phyloP scores from a whole-genome alignment of 345 rosid species.

The Populus simonii region DNA sequence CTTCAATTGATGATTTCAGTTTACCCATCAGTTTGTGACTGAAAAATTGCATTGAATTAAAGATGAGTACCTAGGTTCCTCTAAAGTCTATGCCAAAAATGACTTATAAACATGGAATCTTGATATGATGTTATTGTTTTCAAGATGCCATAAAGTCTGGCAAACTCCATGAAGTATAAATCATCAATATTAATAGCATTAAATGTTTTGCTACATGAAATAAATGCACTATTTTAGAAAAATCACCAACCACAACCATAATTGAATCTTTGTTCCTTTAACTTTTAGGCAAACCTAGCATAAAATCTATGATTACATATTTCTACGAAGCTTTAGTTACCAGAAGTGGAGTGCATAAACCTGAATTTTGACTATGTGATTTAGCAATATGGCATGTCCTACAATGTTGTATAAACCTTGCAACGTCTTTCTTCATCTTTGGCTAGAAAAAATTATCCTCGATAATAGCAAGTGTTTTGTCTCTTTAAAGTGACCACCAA shows the following conservation, averaged over 20 bases:
- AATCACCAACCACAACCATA: not conserved
- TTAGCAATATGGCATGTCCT: not conserved
- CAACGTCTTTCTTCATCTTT: no score
- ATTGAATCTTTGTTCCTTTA: not conserved
- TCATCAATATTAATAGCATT: not conserved
- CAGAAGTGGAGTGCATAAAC: not conserved
- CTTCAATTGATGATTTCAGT: not conserved
- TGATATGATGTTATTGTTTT: not conserved
- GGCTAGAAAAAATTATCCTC: no score
- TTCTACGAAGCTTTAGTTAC: not conserved
- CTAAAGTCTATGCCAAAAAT: not conserved
- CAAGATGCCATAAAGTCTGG: not conserved
- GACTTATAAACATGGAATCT: not conserved
- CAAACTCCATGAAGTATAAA: not conserved
- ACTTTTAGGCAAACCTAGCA: not conserved
- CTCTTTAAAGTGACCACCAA: no score
- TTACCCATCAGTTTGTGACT: not conserved
- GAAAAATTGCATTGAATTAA: not conserved
- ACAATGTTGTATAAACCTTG: not conserved
- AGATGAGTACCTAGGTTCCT: not conserved
- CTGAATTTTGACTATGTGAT: not conserved
- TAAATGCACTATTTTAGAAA: not conserved
- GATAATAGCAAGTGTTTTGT: no score
- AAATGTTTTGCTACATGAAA: not conserved
- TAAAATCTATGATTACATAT: not conserved